Evolutionary conservation across 2,329 filamentous ascomycete species (phyloP), one percentile per base, ranked within the genome.

Genomic region (Penicillium polonicum): DNA sequence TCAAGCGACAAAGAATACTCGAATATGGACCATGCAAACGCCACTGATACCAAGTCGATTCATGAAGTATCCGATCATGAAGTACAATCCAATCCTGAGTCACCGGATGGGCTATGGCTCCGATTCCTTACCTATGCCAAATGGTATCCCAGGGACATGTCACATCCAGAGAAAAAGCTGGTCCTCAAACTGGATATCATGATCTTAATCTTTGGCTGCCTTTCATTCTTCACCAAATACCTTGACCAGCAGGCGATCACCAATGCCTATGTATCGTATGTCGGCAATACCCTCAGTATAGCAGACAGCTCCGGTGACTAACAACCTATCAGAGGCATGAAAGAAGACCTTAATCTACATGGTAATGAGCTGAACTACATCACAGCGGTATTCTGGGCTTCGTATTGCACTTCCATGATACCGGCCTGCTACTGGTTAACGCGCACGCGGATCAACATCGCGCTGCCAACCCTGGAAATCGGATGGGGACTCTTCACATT

Each of bases 181-280:
- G 72, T 81, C 15, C 68, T 79, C 55, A 82, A 82, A 63, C 71
- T 81, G 19, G 80, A 82, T 60, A 76, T 76, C 65, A 79, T 79
- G 49, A 69, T 82, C 63, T 60, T 75, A 1, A 63, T 67, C 8
- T 77, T 75, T 57, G 72, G 70, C 2, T 81, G 79, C 46, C 65
- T 82, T 3, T 76, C 72, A 19, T 80, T 74, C 57, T 81, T 80
- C 57, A 71, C 78, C 55, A 82, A 82, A 58, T 68, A 71, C 66
- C 74, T 80, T 7, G 79, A 80, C 58, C 69, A 73, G 52, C 77
- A 75, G 54, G 78, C 79, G 52, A 70, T 80, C 48, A 74, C 75
- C 55, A 81, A 81, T 60, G 79, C 79, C 4, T 81, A 66, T 45
- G 64, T 70, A 12, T 66, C 63, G 52, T 59, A 49, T 9, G 60